Base-by-base conservation (phyloP, 371 early-diverging fungal species). In the Rhizopus sp. region DNA sequence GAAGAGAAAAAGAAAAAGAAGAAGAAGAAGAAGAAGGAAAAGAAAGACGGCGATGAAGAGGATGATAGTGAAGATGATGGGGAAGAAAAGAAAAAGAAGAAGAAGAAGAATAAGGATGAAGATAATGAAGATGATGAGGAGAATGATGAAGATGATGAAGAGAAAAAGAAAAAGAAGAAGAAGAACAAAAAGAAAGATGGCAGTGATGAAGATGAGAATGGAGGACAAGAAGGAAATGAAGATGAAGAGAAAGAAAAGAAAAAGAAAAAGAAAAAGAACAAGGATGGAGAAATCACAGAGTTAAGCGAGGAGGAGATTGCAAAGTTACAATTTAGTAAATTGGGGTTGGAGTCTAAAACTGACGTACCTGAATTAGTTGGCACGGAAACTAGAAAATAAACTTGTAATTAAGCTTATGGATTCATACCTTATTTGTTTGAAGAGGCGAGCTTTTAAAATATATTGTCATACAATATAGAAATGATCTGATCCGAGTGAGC, bases 271-370 rank as follows among this genome's bases (percentile, higher is more conserved):
- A 38, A 53, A 16, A 50, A 54, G 35, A 46, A 46, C 23, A 59
- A 64, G 31, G 50, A 59, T 37, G 59, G 52, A n/a, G 64, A 59
- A 15, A 41, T 64, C 15, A 41, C 32, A 5, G 63, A 63, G 44
- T 32, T 58, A 5, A 35, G 35, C 17, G 63, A 54, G 4, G 50
- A 58, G 5, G 55, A 62, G 5, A 29, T 62, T 3, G 34, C 16
- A 9, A 23, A 42, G 9, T 30, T 53, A 17, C 46, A 45, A 30
- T 29, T 42, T 16, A 23, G 23, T 23, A 23, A 23, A 23, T 23
- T 23, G 23, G 23, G 2, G 23, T 23, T 23, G 23, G 23, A 23
- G 23, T 2, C 23, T 23, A 2, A 23, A 23, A 23, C 23, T 23
- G 23, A 23, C 23, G 23, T 23, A 23, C 23, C 23, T 23, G 23